These are phyloP conservation scores for Rhododendron simsii DNA, from an alignment of 148 eudicot species.

Conservation along the genomic window DNA sequence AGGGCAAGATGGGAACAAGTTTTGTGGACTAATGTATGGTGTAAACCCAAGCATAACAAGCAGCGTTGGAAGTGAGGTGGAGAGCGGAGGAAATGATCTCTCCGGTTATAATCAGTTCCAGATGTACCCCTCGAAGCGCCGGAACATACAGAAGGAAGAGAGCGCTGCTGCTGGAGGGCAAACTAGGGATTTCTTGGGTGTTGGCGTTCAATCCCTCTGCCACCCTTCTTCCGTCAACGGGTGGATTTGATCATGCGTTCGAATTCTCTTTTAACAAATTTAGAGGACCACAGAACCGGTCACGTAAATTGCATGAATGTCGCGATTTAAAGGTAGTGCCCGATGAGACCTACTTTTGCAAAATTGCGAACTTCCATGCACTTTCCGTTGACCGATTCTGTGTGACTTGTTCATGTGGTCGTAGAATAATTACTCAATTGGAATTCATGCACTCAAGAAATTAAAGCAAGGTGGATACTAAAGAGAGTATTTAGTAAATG, in stretches of 20 bases:
- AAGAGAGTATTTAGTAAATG: constrained; percentile 12
- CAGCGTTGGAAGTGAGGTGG: constrained; percentile 41
- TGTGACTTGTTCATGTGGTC: neutral
- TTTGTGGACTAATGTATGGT: constrained; percentile 35
- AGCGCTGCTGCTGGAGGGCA: constrained; percentile 35
- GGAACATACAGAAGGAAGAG: constrained; percentile 36
- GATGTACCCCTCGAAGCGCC: constrained; percentile 48
- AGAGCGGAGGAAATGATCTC: constrained; percentile 37
- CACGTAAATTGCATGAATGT: neutral
- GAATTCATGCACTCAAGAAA: neutral
- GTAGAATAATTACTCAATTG: neutral
- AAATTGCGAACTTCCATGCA: neutral
- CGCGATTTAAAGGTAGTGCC: neutral
- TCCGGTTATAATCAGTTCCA: constrained; percentile 29
- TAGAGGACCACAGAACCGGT: neutral
- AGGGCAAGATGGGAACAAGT: constrained; percentile 26
- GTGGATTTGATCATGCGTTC: constrained; percentile 43
- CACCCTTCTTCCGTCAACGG: constrained; percentile 59
- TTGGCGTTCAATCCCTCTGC: constrained; percentile 51
- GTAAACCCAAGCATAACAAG: constrained; percentile 34
- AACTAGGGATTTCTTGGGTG: constrained; percentile 86
- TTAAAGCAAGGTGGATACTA: neutral
- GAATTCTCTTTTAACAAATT: neutral
- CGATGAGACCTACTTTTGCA: neutral
- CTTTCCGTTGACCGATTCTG: neutral